Evolutionary conservation across 1,284 basidiomycete genomes (phyloP).

Genomic region (Puccinia coronata): DNA sequence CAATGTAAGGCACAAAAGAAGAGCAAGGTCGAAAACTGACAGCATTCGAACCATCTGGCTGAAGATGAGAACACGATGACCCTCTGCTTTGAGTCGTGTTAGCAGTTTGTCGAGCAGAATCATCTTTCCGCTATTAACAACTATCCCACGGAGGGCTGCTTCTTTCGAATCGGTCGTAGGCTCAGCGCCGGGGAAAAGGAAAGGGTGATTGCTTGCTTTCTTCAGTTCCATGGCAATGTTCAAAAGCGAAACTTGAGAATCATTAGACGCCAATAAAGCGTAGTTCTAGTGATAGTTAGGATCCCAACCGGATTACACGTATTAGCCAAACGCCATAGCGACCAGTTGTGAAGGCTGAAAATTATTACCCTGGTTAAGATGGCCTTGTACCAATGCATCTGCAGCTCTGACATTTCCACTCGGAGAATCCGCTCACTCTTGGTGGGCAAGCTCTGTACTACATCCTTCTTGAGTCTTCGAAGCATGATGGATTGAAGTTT

Average conservation of each 20-base stretch:
- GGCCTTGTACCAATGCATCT: slow-evolving; percentile 99
- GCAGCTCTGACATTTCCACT: slow-evolving; percentile 95
- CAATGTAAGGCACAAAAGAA: neutral
- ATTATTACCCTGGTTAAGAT: slow-evolving; percentile 81
- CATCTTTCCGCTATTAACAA: slow-evolving; percentile 63
- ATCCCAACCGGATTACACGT: neutral
- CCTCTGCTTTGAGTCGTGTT: slow-evolving; percentile 60
- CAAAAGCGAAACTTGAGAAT: slow-evolving; percentile 51
- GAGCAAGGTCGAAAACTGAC: slow-evolving; percentile 50
- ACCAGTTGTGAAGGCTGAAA: slow-evolving; percentile 65
- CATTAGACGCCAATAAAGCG: slow-evolving; percentile 30
- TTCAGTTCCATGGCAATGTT: slow-evolving; percentile 60
- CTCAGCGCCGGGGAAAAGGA: slow-evolving; percentile 95
- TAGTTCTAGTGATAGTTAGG: slow-evolving; percentile 8
- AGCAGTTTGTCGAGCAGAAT: slow-evolving; percentile 62
- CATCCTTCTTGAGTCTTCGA: slow-evolving; percentile 90
- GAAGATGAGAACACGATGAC: slow-evolving; percentile 63
- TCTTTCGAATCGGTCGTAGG: slow-evolving; percentile 71
- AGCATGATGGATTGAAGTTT: slow-evolving; percentile 95
- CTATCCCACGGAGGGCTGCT: slow-evolving; percentile 65
- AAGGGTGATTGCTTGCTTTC: slow-evolving; percentile 78
- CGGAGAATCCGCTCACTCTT: slow-evolving; percentile 98
- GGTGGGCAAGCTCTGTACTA: slow-evolving; percentile 92
- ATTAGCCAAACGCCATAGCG: slow-evolving; percentile 53
- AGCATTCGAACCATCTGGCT: slow-evolving; percentile 99